Evolutionary conservation across 2,329 filamentous ascomycete genomes (phyloP).

Genomic region (Trichophyton rubrum): DNA sequence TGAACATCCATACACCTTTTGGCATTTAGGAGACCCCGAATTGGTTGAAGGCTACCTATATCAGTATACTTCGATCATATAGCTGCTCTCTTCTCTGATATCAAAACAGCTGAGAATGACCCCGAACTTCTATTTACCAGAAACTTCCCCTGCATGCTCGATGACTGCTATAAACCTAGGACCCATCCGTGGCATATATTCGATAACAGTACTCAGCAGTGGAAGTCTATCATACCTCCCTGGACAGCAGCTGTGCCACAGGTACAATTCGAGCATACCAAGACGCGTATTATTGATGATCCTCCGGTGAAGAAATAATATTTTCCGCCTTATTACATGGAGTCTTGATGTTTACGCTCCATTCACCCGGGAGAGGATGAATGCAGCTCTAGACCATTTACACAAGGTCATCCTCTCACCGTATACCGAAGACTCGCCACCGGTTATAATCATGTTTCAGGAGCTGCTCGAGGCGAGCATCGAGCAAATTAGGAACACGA

Average conservation of each 20-base stretch:
- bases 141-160: not conserved
- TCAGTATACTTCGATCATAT: not conserved
- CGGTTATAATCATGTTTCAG: slow-evolving; percentile 38
- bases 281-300: not conserved
- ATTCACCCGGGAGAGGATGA: slow-evolving; percentile 31
- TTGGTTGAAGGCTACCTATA: not conserved
- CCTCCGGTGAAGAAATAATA: not conserved
- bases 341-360: slow-evolving; percentile 36
- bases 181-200: not conserved
- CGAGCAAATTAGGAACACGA: slow-evolving; percentile 27
- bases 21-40: not conserved
- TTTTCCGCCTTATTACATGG: slow-evolving; percentile 26
- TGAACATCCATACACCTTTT: not conserved
- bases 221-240: not conserved
- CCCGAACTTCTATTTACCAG: not conserved
- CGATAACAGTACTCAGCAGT: not conserved
- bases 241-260: not conserved
- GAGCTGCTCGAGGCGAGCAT: slow-evolving; percentile 40
- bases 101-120: not conserved
- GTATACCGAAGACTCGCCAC: slow-evolving; percentile 6
- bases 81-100: not conserved
- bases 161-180: not conserved
- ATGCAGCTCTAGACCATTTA: slow-evolving; percentile 28
- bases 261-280: not conserved
- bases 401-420: slow-evolving; percentile 18